Evolutionary conservation across 1,284 basidiomycete species (phyloP), one percentile per base, ranked within the genome.

Genomic region (Malassezia japonica): DNA sequence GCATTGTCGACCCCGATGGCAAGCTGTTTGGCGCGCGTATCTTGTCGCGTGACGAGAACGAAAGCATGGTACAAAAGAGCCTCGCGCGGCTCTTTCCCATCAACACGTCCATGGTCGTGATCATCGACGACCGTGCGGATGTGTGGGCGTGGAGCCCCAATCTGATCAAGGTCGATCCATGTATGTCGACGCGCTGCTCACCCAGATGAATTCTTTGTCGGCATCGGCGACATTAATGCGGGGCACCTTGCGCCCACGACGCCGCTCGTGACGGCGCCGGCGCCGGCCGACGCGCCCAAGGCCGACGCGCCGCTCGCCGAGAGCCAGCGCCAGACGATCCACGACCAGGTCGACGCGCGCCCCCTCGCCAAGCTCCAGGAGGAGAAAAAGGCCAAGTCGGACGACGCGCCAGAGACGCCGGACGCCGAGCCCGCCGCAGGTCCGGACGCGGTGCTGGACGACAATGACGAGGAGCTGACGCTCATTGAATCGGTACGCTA

Each of bases 161-260:
- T 73, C 78, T 98, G 28, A 81, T 98, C 70, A 94, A 95, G 76
- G 92, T 96, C 50, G 81, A 92, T 25, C 92, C 92, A 42, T 98
- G 89, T 90, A 60, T 65, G 87, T 80, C 13, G 0, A n/a, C n/a
- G n/a, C 13, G 3, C 5, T 25, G 6, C 28, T 37, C 7, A 33
- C 34, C 24, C 65, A 92, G 88, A 90, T 69, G 90, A 96, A 67
- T 98, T 98, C 75, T 98, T 95, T 69, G 80, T 95, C 52, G 91
- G 92, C n/a, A 95, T 94, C 60, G 92, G 92, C 42, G 92, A 98
- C 74, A 96, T 98, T 74, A 98, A 98, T 73, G 87, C 87, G 6
- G 33, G 40, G 3, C 46, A 53, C 16, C 41, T 53, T 5, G 45
- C 32, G 5, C 50, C 56, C 28, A 55, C 39, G n/a, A 46, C 58